Conservation (phyloP, 345 rosid genomes). For the Salix purpurea region DNA sequence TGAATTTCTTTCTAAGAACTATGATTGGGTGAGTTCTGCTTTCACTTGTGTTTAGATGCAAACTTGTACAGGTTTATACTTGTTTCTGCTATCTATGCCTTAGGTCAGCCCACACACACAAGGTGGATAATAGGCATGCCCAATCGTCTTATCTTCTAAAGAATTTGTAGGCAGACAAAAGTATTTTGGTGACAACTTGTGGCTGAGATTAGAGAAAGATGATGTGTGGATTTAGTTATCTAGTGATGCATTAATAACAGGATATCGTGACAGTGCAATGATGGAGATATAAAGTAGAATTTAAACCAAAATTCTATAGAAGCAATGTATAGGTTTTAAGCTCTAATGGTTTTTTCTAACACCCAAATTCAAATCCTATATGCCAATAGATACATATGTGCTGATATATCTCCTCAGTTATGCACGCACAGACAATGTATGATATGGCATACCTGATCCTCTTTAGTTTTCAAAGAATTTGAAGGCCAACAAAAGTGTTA, state of each 20-base stretch:
- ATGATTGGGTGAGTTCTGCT: slow-evolving; percentile 74
- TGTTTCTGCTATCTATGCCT: background rate
- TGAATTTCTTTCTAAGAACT: slow-evolving; percentile 83
- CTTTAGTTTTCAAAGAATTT: background rate
- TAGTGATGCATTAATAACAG: background rate
- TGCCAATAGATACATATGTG: background rate
- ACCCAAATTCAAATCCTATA: background rate
- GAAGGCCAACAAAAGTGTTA: background rate
- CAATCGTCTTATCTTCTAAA: background rate
- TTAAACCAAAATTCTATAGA: background rate
- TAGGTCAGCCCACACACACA: background rate
- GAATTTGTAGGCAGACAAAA: background rate
- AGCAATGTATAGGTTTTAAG: background rate
- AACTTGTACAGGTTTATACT: background rate
- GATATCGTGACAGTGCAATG: background rate
- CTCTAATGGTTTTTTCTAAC: background rate
- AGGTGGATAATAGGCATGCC: background rate
- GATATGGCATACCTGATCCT: background rate
- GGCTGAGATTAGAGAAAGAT: background rate
- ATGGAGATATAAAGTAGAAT: background rate
- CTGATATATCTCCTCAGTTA: background rate
- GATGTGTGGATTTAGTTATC: background rate
- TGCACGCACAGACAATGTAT: background rate
- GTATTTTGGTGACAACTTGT: background rate
- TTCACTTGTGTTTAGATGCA: background rate